Evolutionary conservation across 1,284 basidiomycete species (phyloP), one percentile per base, ranked within the genome.

Genomic region (Ganoderma multipileum): DNA sequence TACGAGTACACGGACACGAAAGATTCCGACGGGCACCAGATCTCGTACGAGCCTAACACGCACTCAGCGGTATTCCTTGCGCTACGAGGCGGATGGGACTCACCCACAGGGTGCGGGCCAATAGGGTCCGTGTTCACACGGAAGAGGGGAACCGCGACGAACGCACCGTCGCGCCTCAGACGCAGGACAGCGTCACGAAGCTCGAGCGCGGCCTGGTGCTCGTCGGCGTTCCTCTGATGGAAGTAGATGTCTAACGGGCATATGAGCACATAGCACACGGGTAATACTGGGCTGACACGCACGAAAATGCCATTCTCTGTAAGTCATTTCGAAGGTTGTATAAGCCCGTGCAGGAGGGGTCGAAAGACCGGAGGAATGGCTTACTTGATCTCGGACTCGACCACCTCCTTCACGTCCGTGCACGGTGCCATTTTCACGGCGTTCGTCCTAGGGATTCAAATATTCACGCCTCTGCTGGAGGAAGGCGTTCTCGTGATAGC

Each of bases 261-360:
- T 18, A 38, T 61, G 16, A 44, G 36, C 63, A 12, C 5, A 63
- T 7, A 28, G 26, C 38, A 20, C 28, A 16, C 18, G 39, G 7
- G 20, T 11, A 38, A 11, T n/a, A 23, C 28, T n/a, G 28, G 14
- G 9, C 16, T 41, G 5, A n/a, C 16, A 74, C 73, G 12, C 76
- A 92, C 91, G 91, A 74, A 93, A 93, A 75, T 93, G 91, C 91
- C 91, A 93, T 78, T 93, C 91, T 76, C 91, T 92, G 66, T 5
- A 0, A 57, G 54, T 28, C 28, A 12, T 42, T 36, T 20, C 33
- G 14, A 28, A 38, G 33, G 38, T n/a, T 16, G 33, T 11, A 2
- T 60, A 11, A 60, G 36, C 2, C 11, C 20, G 20, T 9, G 7
- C 18, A 39, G 0, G 4, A 9, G 8, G 44, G 20, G 44, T n/a